Evolutionary conservation across 768 basidiomycete genomes (phyloP), one percentile per base, ranked within the genome.

Genomic region (Termitomyces bulborhizus): DNA sequence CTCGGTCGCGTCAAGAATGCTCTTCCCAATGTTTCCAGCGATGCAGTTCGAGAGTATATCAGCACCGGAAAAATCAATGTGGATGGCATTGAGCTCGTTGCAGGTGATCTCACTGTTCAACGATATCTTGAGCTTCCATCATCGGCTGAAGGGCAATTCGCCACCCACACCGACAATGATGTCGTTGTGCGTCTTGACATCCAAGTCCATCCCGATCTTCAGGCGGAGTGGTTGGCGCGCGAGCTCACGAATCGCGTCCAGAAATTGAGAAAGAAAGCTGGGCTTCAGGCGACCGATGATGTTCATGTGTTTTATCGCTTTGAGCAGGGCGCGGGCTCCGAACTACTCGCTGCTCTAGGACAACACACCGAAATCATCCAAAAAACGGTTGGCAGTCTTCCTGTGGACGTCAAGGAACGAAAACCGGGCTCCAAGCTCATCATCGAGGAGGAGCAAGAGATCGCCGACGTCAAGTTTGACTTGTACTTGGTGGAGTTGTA

Each of bases 141-240:
- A 1, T 69, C 74, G 2, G 72, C 75, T 11, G 79, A 84, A 63
- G 81, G 78, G 46, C 84, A 86, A 60, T 88, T 82, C 61, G 84
- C 85, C 41, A 92, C 89, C 29, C 86, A 94, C 59, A 93, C 93
- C 21, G 92, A 98, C 72, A 90, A 88, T 64, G 94, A 98, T 62
- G 94, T 98, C 50, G 95, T 97, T 47, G 81, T 98, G 58, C 80
- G 96, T 46, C 83, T 99, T 40, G 97, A 99, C 70, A 83, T 93
- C 53, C 84, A 88, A 67, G 80, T 88, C 45, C 90, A 97, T 63
- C 80, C 88, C 0, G 93, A 98, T 59, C 80, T 98, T 43, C 83
- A 86, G 68, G 77, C 83, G 49, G 90, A 98, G 74, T 94, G 92
- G 77, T 77, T 94, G 26, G 86, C 91, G 45, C 83, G 97, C 44